Evolutionary conservation across 2,329 filamentous ascomycete species (phyloP), one percentile per base, ranked within the genome.

Genomic region (Fusarium beomiforme): DNA sequence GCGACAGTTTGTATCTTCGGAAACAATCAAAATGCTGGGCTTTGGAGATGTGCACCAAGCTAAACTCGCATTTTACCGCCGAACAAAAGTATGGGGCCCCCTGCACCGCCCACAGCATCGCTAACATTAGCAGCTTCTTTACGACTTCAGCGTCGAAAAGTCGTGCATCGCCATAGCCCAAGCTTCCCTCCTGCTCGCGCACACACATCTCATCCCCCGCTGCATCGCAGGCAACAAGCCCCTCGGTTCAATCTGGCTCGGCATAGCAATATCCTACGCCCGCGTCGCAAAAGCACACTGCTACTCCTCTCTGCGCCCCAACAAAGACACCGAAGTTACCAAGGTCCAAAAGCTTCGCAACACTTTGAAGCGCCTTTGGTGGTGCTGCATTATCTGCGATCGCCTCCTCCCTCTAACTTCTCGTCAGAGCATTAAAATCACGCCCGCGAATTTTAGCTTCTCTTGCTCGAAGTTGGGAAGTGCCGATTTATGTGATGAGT

Each of bases 301-400:
- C 39, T 76, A 76, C 42, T 61, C 60, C 10, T 61, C 73, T 2
- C 41, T 69, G 1, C 69, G 57, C 1, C 59, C 69, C 5, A 68
- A 19, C 24, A 64, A 33, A n/a, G 53, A 61, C 0, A 56, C 51
- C 2, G 66, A 73, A 24, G 60, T 70, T 0, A 63, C 61, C 13
- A 64, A 70, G 6, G 49, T 62, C 0, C 61, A 66, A 29, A 76
- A 74, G 4, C 57, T 62, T 0, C 70, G 71, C n/a, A 76, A 74
- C 11, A 71, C 70, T 0, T 67, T 76, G 3, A 76, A 76, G 10
- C 67, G 74, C 1, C 44, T 76, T 0, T 76, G 74, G 74, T 76
- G 74, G 74, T 76, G 74, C 41, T 76, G 74, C 23, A 73, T 76
- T 14, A 73, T 76, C 14, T 74, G 71, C 36, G 74, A 76, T 17